A percentile compares a stretch with the other conserved stretches of the same genome.
Conservation (phyloP, 2,329 filamentous ascomycete genomes). For the Cladophialophora chaetospira region DNA sequence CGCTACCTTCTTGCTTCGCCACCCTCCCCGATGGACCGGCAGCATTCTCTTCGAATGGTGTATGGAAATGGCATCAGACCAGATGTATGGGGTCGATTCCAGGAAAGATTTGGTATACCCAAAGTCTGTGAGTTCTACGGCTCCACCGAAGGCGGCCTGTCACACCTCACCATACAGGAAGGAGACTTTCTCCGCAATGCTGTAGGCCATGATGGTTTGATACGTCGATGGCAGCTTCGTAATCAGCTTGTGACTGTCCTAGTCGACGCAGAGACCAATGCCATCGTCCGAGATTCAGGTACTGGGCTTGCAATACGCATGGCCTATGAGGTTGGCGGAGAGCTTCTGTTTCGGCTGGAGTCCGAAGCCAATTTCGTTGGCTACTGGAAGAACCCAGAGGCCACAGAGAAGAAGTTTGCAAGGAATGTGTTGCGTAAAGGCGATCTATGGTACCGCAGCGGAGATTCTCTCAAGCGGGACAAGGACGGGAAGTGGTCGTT, state of each 20-base stretch:
- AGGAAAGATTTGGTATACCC: conserved; percentile 39
- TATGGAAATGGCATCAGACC: conserved; percentile 49
- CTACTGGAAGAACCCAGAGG: conserved; percentile 73
- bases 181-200: conserved; percentile 63
- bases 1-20: conserved; percentile 50
- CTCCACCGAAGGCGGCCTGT: conserved; percentile 70
- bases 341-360: conserved; percentile 68
- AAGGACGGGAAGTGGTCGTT: conserved; percentile 73
- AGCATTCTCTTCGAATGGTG: conserved; percentile 48
- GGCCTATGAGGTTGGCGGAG: conserved; percentile 68
- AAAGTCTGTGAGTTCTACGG: conserved; percentile 74
- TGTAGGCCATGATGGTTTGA: conserved; percentile 70
- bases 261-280: conserved; percentile 67
- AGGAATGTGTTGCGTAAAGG: conserved; percentile 71
- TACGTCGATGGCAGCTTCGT: conserved; percentile 56
- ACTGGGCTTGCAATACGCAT: conserved; percentile 67
- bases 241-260: conserved; percentile 65
- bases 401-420: conserved; percentile 72
- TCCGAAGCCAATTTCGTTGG: conserved; percentile 71
- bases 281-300: conserved; percentile 64
- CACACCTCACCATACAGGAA: conserved; percentile 59
- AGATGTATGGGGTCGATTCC: conserved; percentile 52
- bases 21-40: conserved; percentile 46
- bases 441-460: conserved; percentile 79
- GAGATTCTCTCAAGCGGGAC: conserved; percentile 74